Conservation (phyloP, 768 basidiomycete species). For the Trametes cinnabarina region DNA sequence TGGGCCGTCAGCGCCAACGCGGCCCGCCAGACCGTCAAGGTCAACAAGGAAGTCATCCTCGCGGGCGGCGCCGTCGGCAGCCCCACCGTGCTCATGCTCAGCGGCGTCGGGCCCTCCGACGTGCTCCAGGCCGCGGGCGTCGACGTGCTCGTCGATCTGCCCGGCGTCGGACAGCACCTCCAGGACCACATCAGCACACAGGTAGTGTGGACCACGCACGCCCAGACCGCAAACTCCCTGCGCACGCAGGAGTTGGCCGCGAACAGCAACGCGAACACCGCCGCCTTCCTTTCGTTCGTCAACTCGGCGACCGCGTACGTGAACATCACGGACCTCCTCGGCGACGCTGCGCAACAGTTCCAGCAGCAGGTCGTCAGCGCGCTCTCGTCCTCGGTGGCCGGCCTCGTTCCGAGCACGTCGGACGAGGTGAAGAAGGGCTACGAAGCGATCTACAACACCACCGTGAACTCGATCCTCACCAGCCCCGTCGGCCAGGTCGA, state of each 20-base stretch:
- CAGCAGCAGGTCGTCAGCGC: constrained; percentile 33
- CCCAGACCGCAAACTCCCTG: constrained; percentile 38
- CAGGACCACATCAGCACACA: constrained; percentile 50
- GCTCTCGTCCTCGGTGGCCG: constrained; percentile 31
- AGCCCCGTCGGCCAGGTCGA: constrained; percentile 53
- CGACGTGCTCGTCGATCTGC: constrained; percentile 44
- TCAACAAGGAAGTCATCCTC: constrained; percentile 58
- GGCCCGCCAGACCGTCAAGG: constrained; percentile 43
- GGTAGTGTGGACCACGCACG: constrained; percentile 38
- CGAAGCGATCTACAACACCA: constrained; percentile 51
- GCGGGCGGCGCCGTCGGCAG: constrained; percentile 49
- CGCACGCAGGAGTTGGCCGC: constrained; percentile 28
- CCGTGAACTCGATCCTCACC: constrained; percentile 38
- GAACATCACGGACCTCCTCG: constrained; percentile 49
- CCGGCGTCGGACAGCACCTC: constrained; percentile 61
- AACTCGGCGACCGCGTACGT: constrained; percentile 64
- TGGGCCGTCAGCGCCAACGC: constrained; percentile 40
- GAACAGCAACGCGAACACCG: constrained; percentile 20
- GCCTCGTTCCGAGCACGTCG: constrained; percentile 45
- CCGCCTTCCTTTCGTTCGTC: constrained; percentile 50
- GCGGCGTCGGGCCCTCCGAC: constrained; percentile 57
- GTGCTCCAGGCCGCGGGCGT: constrained; percentile 48
- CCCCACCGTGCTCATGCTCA: constrained; percentile 54
- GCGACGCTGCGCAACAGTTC: constrained; percentile 34
- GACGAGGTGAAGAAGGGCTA: constrained; percentile 50